These are phyloP conservation scores for Zymoseptoria brevis DNA, from an alignment of 2,329 filamentous ascomycete genomes.

Conservation along the genomic window DNA sequence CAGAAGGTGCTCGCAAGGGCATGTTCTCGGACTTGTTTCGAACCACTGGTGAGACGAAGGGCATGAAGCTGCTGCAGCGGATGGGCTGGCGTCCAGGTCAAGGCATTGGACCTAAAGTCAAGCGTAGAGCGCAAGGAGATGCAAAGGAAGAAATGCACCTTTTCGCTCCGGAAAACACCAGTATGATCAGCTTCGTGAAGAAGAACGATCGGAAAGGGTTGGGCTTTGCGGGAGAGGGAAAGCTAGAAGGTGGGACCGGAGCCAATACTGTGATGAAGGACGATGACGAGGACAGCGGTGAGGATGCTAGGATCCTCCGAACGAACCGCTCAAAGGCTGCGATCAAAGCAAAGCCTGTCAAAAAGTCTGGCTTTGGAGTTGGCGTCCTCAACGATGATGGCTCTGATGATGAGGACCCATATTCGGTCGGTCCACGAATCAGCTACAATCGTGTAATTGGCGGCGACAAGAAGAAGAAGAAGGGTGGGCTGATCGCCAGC, in stretches of 20 bases:
- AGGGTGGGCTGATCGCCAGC: constrained; percentile 31
- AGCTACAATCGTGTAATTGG: constrained; percentile 77
- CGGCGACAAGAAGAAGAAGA: constrained; percentile 71
- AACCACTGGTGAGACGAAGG: constrained; percentile 72
- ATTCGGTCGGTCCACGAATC: constrained; percentile 83
- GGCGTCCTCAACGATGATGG: constrained; percentile 87
- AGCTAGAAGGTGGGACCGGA: constrained; percentile 35
- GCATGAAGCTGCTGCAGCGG: constrained; percentile 70
- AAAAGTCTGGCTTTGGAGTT: constrained; percentile 73
- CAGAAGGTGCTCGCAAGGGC: constrained; percentile 42
- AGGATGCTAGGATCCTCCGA: constrained; percentile 25
- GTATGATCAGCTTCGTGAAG: constrained; percentile 56
- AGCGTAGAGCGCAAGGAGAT: constrained; percentile 62
- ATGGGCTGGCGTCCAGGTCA: constrained; percentile 98
- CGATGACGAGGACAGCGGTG: constrained; percentile 24
- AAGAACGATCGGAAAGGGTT: constrained; percentile 66
- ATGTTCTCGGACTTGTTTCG: constrained; percentile 65
- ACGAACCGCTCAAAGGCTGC: constrained; percentile 26
- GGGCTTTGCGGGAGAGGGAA: constrained; percentile 55
- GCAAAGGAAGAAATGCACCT: constrained; percentile 52
- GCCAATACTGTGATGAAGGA: constrained; percentile 24
- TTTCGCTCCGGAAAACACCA: constrained; percentile 77
- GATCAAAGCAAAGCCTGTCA: constrained; percentile 38
- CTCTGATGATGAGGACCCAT: constrained; percentile 91
- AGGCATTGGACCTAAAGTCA: constrained; percentile 80